Evolutionary conservation across 2,329 filamentous ascomycete species (phyloP).

Genomic region (Macrophomina pseudophaseolina): DNA sequence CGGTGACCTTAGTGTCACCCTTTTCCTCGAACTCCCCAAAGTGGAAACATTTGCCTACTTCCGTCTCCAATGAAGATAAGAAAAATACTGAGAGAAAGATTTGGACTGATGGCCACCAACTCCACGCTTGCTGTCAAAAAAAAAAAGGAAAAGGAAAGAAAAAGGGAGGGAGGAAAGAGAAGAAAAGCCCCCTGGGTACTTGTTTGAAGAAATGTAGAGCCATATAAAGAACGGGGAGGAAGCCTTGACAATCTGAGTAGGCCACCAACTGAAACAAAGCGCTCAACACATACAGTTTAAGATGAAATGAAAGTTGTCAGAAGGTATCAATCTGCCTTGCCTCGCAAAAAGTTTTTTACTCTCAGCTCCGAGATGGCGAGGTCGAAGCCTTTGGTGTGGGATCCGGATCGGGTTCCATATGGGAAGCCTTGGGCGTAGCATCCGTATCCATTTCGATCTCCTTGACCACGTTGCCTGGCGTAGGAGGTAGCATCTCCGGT

Average conservation of each 20-base stretch:
- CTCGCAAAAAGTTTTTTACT: not conserved
- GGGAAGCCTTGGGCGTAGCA: slow-evolving; percentile 44
- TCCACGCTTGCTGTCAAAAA: slow-evolving; percentile 18
- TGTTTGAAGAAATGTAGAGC: not conserved
- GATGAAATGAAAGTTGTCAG: not conserved
- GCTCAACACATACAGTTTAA: slow-evolving; percentile 4
- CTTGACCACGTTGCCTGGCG: slow-evolving; percentile 47
- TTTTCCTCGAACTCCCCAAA: not conserved
- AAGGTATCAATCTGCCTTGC: slow-evolving; percentile 26
- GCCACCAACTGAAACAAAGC: slow-evolving; percentile 13
- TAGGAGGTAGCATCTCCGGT: slow-evolving; percentile 55
- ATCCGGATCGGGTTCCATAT: slow-evolving; percentile 46
- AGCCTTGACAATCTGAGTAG: slow-evolving; percentile 18
- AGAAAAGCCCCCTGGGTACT: not conserved
- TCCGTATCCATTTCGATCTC: slow-evolving; percentile 45
- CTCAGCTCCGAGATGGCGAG: slow-evolving; percentile 9
- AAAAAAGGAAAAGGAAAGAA: not conserved
- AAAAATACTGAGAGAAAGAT: slow-evolving; percentile 10
- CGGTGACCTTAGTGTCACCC: not conserved
- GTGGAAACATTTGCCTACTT: slow-evolving; percentile 4
- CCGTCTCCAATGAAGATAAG: slow-evolving; percentile 13
- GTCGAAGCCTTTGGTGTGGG: slow-evolving; percentile 47
- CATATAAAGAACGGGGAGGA: not conserved
- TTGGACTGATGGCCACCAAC: slow-evolving; percentile 16
- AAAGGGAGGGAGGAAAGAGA: not conserved